Evolutionary conservation across 1,284 basidiomycete species (phyloP).

Genomic region (Sporisorium iseilematis-ciliati): DNA sequence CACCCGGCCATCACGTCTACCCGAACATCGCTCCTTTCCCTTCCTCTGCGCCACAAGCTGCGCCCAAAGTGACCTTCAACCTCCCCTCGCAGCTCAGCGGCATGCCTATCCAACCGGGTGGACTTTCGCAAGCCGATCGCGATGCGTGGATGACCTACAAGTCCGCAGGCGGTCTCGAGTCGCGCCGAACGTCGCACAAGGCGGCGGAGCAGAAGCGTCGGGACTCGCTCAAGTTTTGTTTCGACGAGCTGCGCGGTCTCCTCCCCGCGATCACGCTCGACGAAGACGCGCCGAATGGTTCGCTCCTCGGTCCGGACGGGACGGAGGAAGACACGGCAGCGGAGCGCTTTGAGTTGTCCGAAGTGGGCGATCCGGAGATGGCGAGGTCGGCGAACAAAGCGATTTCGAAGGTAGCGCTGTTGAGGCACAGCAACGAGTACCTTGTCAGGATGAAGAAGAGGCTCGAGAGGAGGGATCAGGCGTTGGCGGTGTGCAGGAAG

Average conservation of each 20-base stretch:
- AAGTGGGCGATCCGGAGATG: constrained; percentile 49
- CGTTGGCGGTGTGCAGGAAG: constrained; percentile 78
- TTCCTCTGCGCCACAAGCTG: neutral
- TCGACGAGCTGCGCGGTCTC: constrained; percentile 89
- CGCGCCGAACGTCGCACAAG: constrained; percentile 93
- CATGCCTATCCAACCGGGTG: constrained; percentile 53
- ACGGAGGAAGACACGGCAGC: constrained; percentile 55
- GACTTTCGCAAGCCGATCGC: constrained; percentile 51
- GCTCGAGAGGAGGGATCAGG: constrained; percentile 84
- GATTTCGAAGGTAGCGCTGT: constrained; percentile 92
- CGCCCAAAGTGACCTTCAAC: constrained; percentile 50
- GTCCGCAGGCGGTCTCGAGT: constrained; percentile 63
- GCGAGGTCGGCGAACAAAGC: constrained; percentile 74
- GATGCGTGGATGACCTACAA: constrained; percentile 59
- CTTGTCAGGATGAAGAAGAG: constrained; percentile 81
- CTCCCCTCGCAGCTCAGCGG: constrained; percentile 30
- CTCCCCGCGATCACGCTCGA: constrained; percentile 75
- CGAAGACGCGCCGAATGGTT: constrained; percentile 65
- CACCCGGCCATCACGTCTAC: constrained; percentile 18
- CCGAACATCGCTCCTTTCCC: constrained; percentile 43
- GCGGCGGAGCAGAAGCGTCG: constrained; percentile 96
- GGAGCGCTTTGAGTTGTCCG: constrained; percentile 58
- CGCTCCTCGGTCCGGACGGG: constrained; percentile 65
- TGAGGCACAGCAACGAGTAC: constrained; percentile 90
- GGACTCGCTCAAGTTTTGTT: constrained; percentile 93